Conservation (phyloP, 495 filamentous ascomycete genomes). For the Jackrogersella multiformis region DNA sequence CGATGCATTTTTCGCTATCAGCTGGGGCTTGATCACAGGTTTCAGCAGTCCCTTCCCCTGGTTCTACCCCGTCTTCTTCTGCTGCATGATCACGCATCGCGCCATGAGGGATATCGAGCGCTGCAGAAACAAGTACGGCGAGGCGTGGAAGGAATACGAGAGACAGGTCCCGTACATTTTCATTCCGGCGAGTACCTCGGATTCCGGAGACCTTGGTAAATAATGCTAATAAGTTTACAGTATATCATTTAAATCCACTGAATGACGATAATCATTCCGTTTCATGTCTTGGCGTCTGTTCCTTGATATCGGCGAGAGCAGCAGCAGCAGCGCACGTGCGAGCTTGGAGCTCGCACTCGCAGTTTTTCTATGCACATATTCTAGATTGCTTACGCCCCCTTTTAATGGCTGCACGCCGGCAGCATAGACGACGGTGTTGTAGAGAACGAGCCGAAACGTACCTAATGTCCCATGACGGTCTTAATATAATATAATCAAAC, state of each 20-base stretch:
- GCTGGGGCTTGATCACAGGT: conserved; percentile 68
- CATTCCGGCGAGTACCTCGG: conserved; percentile 80
- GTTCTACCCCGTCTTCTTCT: conserved; percentile 96
- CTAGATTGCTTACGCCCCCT: conserved; percentile 30
- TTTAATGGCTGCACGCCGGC: conserved; percentile 20
- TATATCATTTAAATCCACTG: conserved; percentile 36
- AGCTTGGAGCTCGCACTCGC: conserved; percentile 3
- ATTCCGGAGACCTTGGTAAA: background rate
- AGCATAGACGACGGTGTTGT: conserved; percentile 16
- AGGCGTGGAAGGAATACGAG: conserved; percentile 91
- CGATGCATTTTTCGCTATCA: conserved; percentile 80
- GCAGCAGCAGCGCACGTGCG: conserved; percentile 1
- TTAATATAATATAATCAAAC: conserved; percentile 26
- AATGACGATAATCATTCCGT: background rate
- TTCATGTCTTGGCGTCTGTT: background rate
- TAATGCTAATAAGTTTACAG: conserved; percentile 17
- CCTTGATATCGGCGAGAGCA: background rate
- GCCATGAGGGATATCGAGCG: conserved; percentile 83
- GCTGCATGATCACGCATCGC: conserved; percentile 89
- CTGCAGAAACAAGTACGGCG: conserved; percentile 89
- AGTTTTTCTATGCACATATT: conserved; percentile 31
- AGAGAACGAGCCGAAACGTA: conserved; percentile 32
- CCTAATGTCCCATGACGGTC: conserved; percentile 13
- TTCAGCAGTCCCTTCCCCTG: conserved; percentile 87
- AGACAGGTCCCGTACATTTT: conserved; percentile 89